These are phyloP conservation scores for Gloeostereum incarnatum DNA, from an alignment of 768 basidiomycete genomes.

Conservation along the genomic window DNA sequence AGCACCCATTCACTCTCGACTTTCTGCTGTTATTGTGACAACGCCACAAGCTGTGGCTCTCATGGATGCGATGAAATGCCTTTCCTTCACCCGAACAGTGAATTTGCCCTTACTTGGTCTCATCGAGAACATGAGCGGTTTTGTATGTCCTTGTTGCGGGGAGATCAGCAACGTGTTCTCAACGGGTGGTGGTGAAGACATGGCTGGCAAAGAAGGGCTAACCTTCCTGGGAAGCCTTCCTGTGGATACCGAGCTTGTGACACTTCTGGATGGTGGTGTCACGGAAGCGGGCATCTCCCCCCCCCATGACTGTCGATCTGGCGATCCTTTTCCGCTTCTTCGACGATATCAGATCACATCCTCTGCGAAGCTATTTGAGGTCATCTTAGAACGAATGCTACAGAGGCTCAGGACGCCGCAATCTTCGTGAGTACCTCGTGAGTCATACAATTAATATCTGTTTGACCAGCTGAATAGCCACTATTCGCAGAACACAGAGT, in stretches of 20 bases:
- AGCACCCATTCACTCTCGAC: conserved; percentile 66
- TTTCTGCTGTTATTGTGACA: conserved; percentile 88
- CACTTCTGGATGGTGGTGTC: conserved; percentile 56
- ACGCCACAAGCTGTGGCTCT: conserved; percentile 97
- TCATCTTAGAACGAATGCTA: too few species aligned
- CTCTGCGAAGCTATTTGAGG: conserved; percentile 58
- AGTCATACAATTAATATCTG: too few species aligned
- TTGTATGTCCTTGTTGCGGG: conserved; percentile 94
- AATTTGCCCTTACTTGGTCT: conserved; percentile 82
- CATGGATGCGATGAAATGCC: conserved; percentile 91
- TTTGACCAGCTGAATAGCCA: too few species aligned
- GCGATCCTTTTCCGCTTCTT: conserved; percentile 49
- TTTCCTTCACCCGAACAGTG: conserved; percentile 89
- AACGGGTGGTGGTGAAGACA: conserved; percentile 82
- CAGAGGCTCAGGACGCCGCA: too few species aligned
- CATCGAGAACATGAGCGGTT: conserved; percentile 98
- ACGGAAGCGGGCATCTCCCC: conserved; percentile 7
- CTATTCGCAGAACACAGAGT: too few species aligned
- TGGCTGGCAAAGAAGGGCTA: conserved; percentile 70
- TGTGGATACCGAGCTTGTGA: conserved; percentile 87
- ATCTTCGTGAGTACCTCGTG: too few species aligned
- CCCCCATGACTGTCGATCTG: neutral
- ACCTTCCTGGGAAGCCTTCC: conserved; percentile 83
- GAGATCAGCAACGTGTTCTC: conserved; percentile 95
- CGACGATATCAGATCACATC: conserved; percentile 57